Base-by-base conservation (phyloP, 1,284 basidiomycete genomes). In the Ceratobasidium sp. region DNA sequence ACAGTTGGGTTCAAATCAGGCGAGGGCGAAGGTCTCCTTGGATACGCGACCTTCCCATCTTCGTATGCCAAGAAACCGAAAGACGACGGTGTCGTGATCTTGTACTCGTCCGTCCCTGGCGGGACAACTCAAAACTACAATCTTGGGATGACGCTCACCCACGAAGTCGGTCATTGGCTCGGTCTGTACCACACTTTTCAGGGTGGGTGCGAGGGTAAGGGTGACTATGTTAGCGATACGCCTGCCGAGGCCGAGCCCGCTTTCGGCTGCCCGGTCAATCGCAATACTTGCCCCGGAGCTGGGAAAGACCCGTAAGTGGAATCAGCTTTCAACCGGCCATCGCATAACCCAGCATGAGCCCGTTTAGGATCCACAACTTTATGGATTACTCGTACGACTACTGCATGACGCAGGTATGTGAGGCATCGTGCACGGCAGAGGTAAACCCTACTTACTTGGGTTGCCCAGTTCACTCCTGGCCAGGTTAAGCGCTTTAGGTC, bases 401-500 rank as follows among this genome's bases (percentile, higher is more conserved):
- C 16, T 79, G 78, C 76, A 75, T 79, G 75, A 76, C 72, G 4
- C 22, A 56, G 54, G 66, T 69, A 31, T 5, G 66, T 31, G 49
- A 3, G 6, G 3, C 22, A n/a, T 58, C n/a, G 19, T 1, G 6
- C n/a, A 19, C 14, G 22, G 2, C 11, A 14, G 11, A 34, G 34
- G 8, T 34, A 34, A 34, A 34, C 4, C 34, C 8, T 3, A 29
- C 7, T 41, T n/a, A 22, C 24, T 27, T n/a, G n/a, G 24, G 39
- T 58, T 43, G 43, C 13, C 22, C 19, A 74, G 77, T 87, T 87
- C 81, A 86, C 85, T 19, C 53, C 83, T 73, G 85, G 84, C 19
- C 86, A 87, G 75, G 78, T 82, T 72, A 80, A 81, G 27, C 84
- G 86, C 58, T 76, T 84, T 71, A 78, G 80, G 74, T 79, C 78